phyloP scores from a whole-genome alignment of 2,329 filamentous ascomycete species.

The Fusarium succisae region DNA sequence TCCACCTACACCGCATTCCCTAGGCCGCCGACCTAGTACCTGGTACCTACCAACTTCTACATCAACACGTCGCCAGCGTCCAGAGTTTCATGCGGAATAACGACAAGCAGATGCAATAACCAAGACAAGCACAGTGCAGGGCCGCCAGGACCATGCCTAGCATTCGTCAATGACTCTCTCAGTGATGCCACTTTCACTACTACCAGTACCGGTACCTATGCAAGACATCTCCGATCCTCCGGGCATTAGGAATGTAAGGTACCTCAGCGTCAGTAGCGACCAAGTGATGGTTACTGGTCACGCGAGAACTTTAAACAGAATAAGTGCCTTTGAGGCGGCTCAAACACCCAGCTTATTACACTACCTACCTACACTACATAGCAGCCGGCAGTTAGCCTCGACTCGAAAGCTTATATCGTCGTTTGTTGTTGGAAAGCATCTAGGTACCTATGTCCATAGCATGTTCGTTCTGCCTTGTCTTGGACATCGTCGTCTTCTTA shows the following conservation, averaged over 20 bases:
- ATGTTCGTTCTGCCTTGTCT: not conserved
- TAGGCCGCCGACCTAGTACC: too few species aligned
- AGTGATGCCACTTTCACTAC: not conserved
- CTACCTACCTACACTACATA: not conserved
- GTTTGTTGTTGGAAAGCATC: not conserved
- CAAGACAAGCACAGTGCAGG: not conserved
- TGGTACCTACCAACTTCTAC: not conserved
- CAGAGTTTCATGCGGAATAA: not conserved
- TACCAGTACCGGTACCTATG: not conserved
- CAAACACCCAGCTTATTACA: not conserved
- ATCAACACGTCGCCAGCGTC: not conserved
- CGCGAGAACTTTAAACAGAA: not conserved
- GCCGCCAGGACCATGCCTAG: not conserved
- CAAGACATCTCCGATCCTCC: conserved; percentile 1
- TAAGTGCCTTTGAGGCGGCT: not conserved
- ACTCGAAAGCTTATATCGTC: not conserved
- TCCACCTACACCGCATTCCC: not conserved
- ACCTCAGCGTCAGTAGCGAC: not conserved
- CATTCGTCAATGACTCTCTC: not conserved
- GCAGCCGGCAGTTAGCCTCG: not conserved
- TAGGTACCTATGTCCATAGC: not conserved
- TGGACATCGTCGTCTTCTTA: not conserved
- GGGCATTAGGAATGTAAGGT: not conserved
- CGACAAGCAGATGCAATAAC: not conserved
- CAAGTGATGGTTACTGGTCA: not conserved